These are phyloP conservation scores for Metschnikowia cerradonensis DNA, from an alignment of 805 yeast species.

Conservation along the genomic window DNA sequence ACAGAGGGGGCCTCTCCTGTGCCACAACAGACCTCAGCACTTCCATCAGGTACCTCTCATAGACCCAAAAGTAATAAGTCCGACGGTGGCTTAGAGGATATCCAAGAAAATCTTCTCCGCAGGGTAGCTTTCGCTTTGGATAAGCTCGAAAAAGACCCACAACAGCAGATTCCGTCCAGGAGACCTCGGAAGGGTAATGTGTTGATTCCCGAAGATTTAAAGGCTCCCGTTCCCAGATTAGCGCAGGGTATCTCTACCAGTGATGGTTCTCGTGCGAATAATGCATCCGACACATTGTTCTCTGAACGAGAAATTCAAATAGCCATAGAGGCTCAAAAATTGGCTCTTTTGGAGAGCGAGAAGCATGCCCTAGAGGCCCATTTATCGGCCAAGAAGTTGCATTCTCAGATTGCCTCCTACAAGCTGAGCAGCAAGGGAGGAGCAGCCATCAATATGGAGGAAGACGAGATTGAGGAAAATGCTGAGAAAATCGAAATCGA, in stretches of 20 bases:
- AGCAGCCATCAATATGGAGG: slow-evolving; percentile 14
- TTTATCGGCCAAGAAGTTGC: slow-evolving; percentile 63
- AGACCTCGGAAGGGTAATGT: slow-evolving; percentile 53
- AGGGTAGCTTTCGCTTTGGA: slow-evolving; percentile 78
- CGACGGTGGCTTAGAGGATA: slow-evolving; percentile 29
- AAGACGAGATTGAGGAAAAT: slow-evolving; percentile 18
- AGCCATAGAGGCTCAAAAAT: slow-evolving; percentile 57
- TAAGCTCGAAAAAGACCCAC: slow-evolving; percentile 59
- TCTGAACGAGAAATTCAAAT: slow-evolving; percentile 47
- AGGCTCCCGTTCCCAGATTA: slow-evolving; percentile 58
- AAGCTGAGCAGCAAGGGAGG: slow-evolving; percentile 19
- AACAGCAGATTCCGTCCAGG: slow-evolving; percentile 58
- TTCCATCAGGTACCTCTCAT: slow-evolving; percentile 25
- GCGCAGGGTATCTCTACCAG: slow-evolving; percentile 62
- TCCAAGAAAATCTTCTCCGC: slow-evolving; percentile 40
- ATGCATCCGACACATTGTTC: slow-evolving; percentile 23
- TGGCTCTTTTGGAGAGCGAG: slow-evolving; percentile 55
- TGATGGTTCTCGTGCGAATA: slow-evolving; percentile 18
- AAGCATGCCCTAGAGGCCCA: slow-evolving; percentile 78
- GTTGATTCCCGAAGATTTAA: slow-evolving; percentile 57
- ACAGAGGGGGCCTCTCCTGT: neutral
- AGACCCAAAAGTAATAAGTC: slow-evolving; percentile 40
- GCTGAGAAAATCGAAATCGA: slow-evolving; percentile 49
- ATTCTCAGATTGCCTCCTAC: slow-evolving; percentile 55
- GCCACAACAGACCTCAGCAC: neutral